Evolutionary conservation across 345 rosid genomes (phyloP).

Genomic region (Brassica rapa): DNA sequence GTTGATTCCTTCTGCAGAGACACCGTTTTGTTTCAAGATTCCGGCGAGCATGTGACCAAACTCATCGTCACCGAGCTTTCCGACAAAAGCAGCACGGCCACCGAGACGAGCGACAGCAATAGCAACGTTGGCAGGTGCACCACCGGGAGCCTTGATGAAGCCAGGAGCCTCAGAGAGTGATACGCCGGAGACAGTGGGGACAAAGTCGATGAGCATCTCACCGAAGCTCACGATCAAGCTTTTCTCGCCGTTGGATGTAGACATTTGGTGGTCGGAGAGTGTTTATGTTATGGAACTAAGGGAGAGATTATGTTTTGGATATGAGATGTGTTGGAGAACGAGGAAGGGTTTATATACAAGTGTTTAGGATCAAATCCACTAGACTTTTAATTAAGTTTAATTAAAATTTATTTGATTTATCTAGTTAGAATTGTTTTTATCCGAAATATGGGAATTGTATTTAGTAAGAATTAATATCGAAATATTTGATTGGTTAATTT

Average conservation of each 20-base stretch:
- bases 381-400: background rate
- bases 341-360: constrained; percentile 19
- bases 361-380: background rate
- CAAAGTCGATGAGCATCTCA: constrained; percentile 97
- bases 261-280: constrained; percentile 41
- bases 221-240: constrained; percentile 86
- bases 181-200: constrained; percentile 90
- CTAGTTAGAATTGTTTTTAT: background rate
- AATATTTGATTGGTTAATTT: constrained; percentile 16
- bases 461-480: constrained; percentile 5
- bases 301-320: background rate
- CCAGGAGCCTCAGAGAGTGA: constrained; percentile 97
- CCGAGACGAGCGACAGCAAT: constrained; percentile 86
- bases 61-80: constrained; percentile 95
- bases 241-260: constrained; percentile 57
- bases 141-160: constrained; percentile 94
- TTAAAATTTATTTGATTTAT: background rate
- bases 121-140: constrained; percentile 98
- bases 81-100: constrained; percentile 78
- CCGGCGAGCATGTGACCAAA: constrained; percentile 97
- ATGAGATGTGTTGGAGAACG: background rate
- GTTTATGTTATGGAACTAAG: background rate
- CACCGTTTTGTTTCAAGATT: constrained; percentile 86
- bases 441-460: constrained; percentile 1
- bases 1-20: constrained; percentile 67